Base-by-base conservation (phyloP, 805 yeast species). In the Candida argentea region DNA sequence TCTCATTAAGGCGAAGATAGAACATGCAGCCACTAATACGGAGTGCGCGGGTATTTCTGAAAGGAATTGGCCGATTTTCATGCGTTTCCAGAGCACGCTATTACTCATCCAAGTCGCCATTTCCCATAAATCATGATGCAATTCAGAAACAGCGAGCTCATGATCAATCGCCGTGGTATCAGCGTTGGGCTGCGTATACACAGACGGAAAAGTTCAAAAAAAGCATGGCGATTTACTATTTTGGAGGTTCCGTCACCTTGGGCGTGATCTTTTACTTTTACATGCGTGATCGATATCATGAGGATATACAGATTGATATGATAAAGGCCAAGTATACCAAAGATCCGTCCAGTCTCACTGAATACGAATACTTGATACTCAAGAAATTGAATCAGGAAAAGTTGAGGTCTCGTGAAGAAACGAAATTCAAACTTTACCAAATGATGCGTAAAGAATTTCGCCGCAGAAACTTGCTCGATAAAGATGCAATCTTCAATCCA, bases 281-380 rank as follows among this genome's bases (percentile, higher is more conserved):
- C 47, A 76, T 80, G 73, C 62, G 73, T 40, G 80, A 78, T 42
- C 49, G 79, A 28, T 80, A 70, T 48, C 54, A 61, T 25, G 75
- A 75, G 50, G 89, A 81, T 36, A 59, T 69, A 33, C 84, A 78
- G 43, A 54, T 73, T 33, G 67, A 49, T 33, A 43, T 38, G 35
- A 70, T 48, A 32, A 54, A 42, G 38, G 44, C 33, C 49, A 70
- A 57, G 43, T 61, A 52, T 44, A 38, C 38, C 14, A 33, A 27
- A 8, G 44, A 52, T 24, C 66, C 65, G 3, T 50, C 45, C 2
- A 39, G 48, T 6, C 53, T 71, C 14, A 66, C 69, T 25, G 87
- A 81, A 41, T 81, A 76, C 47, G 84, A 82, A 40, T 56, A 52
- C 25, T 50, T 81, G 30, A 65, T 79, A 44, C 52, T 77, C 35